Evolutionary conservation across 192 early-diverging fungal species (phyloP), one percentile per base, ranked within the genome.

Genomic region (Rhizoclosmatium globosum): DNA sequence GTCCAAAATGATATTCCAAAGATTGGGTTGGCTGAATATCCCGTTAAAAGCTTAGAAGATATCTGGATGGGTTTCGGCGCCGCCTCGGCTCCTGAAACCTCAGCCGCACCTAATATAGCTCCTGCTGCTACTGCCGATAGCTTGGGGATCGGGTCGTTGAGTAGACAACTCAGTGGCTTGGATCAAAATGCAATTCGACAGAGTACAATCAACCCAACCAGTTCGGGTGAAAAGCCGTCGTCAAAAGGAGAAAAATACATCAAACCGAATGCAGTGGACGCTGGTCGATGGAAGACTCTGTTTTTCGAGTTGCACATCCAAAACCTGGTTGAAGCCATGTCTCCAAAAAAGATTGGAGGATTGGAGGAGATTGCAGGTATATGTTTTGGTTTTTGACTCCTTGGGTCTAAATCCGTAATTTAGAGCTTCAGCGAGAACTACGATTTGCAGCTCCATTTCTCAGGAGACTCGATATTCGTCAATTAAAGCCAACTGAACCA

Each of bases 291-390:
- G 88, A 87, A 87, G 60, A 79, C 81, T 2, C 68, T 87, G 21
- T 89, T 87, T 61, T 89, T 87, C 66, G 88, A 89, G 75, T 44
- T 78, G 17, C 79, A 85, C 66, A 57, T 86, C 2, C 82, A 78
- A 43, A 71, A 80, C n/a, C 19, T 82, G 3, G 79, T 84, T 46
- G 85, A 89, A 79, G 43, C 64, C 11, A 84, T 79, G 41, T 75
- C 62, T 1, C 88, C 86, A n/a, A 79, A 73, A 39, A 78, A 62
- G 3, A 74, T 74, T 50, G 56, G 56, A n/a, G 81, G 71, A 2
- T 45, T 73, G n/a, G 76, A 82, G 4, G 50, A 82, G 71, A 41
- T 82, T 43, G 65, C 31, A 42, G 67, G 67, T 68, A 38, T 31
- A 0, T 31, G 31, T 31, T 31, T 31, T 1, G 50, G 50, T 50